A percentile compares a stretch with the other conserved stretches of the same genome.
phyloP scores from a whole-genome alignment of 2,329 filamentous ascomycete genomes.

The Neonectria sp. region DNA sequence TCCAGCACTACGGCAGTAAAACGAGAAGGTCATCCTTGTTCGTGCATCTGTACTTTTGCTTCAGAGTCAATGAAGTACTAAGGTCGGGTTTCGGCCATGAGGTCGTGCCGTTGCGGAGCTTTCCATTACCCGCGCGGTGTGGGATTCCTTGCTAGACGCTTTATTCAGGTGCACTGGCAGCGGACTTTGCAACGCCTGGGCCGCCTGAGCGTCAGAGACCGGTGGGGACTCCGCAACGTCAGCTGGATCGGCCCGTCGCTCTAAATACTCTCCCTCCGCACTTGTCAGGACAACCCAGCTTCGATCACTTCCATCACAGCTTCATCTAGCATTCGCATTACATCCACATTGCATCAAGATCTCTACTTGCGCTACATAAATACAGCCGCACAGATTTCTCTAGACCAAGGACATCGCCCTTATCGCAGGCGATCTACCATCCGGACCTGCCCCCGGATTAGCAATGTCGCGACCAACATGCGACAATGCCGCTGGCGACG shows the following conservation, averaged over 20 bases:
- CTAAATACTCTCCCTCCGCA: constrained; percentile 7
- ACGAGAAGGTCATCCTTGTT: neutral
- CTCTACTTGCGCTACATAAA: neutral
- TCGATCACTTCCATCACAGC: neutral
- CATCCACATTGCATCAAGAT: constrained; percentile 2
- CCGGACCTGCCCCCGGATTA: constrained; percentile 3
- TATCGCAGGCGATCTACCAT: neutral
- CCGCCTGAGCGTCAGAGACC: neutral
- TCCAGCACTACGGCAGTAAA: neutral
- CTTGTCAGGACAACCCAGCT: neutral
- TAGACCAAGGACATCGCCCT: neutral
- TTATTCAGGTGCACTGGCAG: constrained; percentile 19
- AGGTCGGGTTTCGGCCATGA: constrained; percentile 28
- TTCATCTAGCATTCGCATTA: neutral
- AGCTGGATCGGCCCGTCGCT: constrained; percentile 5
- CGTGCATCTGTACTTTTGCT: neutral
- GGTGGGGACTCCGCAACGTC: constrained; percentile 23
- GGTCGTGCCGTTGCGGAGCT: constrained; percentile 21
- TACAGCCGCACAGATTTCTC: neutral
- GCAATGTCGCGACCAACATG: constrained; percentile 35
- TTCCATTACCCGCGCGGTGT: constrained; percentile 11
- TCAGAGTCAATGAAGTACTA: neutral
- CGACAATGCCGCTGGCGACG: constrained; percentile 20
- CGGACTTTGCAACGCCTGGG: constrained; percentile 21
- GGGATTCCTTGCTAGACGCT: neutral